Percentiles rank a stretch among this genome's conserved stretches.
These are phyloP conservation scores for Furcasterigmium sp. DNA, from an alignment of 2,329 filamentous ascomycete species.

Conservation along the genomic window DNA sequence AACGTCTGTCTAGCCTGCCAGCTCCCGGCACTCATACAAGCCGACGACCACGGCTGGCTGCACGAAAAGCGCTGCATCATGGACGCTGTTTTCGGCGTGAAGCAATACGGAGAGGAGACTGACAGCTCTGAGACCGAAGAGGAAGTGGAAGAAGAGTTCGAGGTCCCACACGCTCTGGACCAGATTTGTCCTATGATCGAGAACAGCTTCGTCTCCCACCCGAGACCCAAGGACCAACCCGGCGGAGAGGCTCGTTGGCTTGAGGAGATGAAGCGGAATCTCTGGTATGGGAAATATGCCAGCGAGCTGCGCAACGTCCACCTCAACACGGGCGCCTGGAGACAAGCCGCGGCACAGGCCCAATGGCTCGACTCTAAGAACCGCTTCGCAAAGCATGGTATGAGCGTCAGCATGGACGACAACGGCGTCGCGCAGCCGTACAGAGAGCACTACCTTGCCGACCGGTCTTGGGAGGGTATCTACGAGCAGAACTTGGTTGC, in stretches of 20 bases:
- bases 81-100: neutral
- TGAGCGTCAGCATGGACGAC: neutral
- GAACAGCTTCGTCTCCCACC: neutral
- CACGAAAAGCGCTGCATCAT: neutral
- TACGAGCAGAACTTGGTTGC: neutral
- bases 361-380: slow-evolving; percentile 1
- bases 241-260: too few relatives aligned
- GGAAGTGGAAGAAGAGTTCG: neutral
- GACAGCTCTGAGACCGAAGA: too few relatives aligned
- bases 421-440: neutral
- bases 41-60: neutral
- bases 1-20: neutral
- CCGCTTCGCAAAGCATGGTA: neutral
- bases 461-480: neutral
- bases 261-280: too few relatives aligned
- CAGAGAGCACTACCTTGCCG: neutral
- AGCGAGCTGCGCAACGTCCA: neutral
- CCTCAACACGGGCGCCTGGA: neutral
- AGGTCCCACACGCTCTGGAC: neutral
- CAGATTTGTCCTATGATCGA: neutral
- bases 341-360: neutral
- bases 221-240: neutral
- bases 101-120: too few relatives aligned
- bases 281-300: too few relatives aligned
- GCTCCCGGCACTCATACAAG: neutral